These are phyloP conservation scores for Stemphylium vesicarium DNA, from an alignment of 2,329 filamentous ascomycete species.

Conservation along the genomic window DNA sequence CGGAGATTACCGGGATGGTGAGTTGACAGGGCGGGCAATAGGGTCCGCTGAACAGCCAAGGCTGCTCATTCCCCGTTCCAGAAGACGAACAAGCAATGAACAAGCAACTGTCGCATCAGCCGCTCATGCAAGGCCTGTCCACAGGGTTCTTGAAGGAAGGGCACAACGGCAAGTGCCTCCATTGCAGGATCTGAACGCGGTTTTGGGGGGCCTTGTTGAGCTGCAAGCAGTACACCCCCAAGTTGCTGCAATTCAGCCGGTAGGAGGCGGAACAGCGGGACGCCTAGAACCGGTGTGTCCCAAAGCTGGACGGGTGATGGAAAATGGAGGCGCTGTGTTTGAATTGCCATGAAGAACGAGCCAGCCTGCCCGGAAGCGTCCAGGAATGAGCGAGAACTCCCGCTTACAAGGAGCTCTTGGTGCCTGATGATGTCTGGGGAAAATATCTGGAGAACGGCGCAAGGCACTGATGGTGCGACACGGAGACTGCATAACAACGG, in stretches of 20 bases:
- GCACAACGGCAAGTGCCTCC: conserved; percentile 5
- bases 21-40: conserved; percentile 2
- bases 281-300: neutral
- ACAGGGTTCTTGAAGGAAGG: neutral
- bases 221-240: conserved; percentile 1
- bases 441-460: conserved; percentile 6
- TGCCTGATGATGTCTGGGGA: conserved; percentile 7
- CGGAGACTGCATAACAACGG: neutral
- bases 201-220: neutral
- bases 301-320: neutral
- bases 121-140: neutral
- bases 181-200: neutral
- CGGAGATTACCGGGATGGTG: conserved; percentile 7
- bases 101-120: conserved; percentile 15
- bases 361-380: conserved; percentile 10
- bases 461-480: conserved; percentile 9
- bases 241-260: conserved; percentile 11
- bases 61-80: conserved; percentile 1
- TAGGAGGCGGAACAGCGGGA: neutral
- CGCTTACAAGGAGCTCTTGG: conserved; percentile 1
- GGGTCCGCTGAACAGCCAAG: conserved; percentile 6
- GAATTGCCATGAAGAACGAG: conserved; percentile 10
- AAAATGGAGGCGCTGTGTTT: conserved; percentile 2
- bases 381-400: conserved; percentile 11
- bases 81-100: conserved; percentile 9